Conservation (phyloP, 23 red algal genomes). For the Pyropia yezoensis region DNA sequence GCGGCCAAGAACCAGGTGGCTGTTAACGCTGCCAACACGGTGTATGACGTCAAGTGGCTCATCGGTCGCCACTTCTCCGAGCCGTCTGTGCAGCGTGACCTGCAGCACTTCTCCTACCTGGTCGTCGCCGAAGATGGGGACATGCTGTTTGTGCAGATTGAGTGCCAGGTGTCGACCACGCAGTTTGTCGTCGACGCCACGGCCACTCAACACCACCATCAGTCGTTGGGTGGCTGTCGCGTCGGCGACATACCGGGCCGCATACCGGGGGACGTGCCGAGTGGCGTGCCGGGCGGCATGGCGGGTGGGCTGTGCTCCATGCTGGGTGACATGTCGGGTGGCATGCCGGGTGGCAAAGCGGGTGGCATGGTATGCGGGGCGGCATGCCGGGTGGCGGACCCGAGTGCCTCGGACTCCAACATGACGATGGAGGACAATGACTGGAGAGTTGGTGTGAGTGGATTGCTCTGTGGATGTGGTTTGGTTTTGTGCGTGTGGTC, state of each 20-base stretch:
- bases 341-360: not conserved
- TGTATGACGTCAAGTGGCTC: constrained; percentile 52
- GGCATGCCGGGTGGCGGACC: not conserved
- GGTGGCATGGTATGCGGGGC: too few species aligned
- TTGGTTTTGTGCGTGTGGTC: too few species aligned
- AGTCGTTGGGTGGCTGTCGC: constrained; percentile 8
- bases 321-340: constrained; percentile 10
- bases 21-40: constrained; percentile 38
- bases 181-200: constrained; percentile 41
- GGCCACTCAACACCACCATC: constrained; percentile 47
- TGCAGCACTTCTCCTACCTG: constrained; percentile 38
- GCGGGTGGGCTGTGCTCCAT: too few species aligned
- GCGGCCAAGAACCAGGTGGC: constrained; percentile 67
- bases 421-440: too few species aligned
- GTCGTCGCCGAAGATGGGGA: constrained; percentile 20
- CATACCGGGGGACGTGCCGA: too few species aligned
- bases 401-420: too few species aligned
- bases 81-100: constrained; percentile 41
- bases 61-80: constrained; percentile 55
- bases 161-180: constrained; percentile 16
- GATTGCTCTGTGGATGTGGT: too few species aligned
- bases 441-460: too few species aligned
- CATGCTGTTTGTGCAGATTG: constrained; percentile 35
- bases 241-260: too few species aligned
- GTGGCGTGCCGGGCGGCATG: too few species aligned